Evolutionary conservation across 176 grass and related monocot genomes (phyloP), one percentile per base, ranked within the genome.

Genomic region (Juncus inflexus): DNA sequence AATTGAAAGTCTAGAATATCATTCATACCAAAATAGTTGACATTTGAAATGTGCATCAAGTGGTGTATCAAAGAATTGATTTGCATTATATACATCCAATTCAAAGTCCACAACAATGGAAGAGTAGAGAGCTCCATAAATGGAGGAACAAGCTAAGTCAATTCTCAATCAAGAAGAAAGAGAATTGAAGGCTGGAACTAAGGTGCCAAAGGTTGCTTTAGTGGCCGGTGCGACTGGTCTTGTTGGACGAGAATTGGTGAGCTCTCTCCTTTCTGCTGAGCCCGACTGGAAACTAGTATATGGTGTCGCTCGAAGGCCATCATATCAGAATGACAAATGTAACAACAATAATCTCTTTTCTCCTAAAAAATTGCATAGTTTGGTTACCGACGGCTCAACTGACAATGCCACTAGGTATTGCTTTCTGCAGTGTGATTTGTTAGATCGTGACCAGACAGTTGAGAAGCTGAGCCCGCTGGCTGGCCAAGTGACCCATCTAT

Each of bases 191-290:
- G 43, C 4, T 47, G 43, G 43, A 47, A 1, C 9, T 47, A 47
- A 47, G 43, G 9, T 47, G 51, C 19, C 19, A 28, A 80, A 73
- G 39, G 69, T 73, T 12, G 77, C 77, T 16, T 56, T 80, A 49
- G 60, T 80, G 2, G 77, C 61, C 1, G 77, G 77, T 59, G 47
- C 77, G 9, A 80, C 77, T 12, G 77, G 77, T n/a, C 77, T 80
- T 15, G 77, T 80, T 4, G 77, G 77, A 49, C 60, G 42, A 64
- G 77, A 80, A 61, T 50, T 80, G 2, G 69, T 66, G 35, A 66
- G 15, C 9, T 37, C 61, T 0, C 77, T 80, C 37, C 63, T 65
- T 36, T 4, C 8, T 12, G 56, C 60, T 0, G 2, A 2, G 40
- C 15, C 59, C 2, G 19, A 63, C 3, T 80, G 77, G 77, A 50